Base-by-base conservation (phyloP, 768 basidiomycete genomes). In the Trametes coccinea region DNA sequence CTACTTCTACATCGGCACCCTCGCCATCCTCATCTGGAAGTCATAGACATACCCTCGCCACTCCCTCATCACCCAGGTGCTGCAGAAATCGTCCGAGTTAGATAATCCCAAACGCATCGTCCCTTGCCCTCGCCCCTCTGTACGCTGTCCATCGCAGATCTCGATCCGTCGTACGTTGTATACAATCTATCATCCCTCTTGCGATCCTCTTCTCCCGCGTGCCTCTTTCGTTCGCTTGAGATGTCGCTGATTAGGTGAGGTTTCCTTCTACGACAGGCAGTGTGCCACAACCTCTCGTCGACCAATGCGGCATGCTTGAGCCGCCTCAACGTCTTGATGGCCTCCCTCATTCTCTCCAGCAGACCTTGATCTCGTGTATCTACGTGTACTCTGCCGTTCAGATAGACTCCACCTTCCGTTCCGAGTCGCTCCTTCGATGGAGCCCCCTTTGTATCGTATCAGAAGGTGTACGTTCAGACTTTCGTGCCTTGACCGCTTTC, bases 1-100 rank as follows among this genome's bases (percentile, higher is more conserved):
- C 79, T 98, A 98, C 83, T 96, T 96, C 78, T 98, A 96, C 80
- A 81, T 98, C 73, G 94, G 93, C 59, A 79, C 88, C 39, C 87
- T 95, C 69, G 95, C 95, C 62, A 86, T 98, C 78, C 88, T 98
- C 75, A 86, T 94, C 79, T 94, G 92, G 92, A 94, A 93, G 80
- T 93, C 92, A 83, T 93, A 64, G 67, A 53, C 41, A 43, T 16
- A n/a, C 41, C 41, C 41, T 22, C 22, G 22, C 22, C 22, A 22
- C 22, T 2, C 41, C 41, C 41, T 5, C 9, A n/a, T n/a, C n/a
- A n/a, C n/a, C n/a, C n/a, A n/a, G 4, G 48, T 11, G 11, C 29
- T 3, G 48, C 11, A 49, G 48, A 3, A 11, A 29, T 33, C 27
- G 48, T 16, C 22, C 11, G 33, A 4, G 45, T 40, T 34, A 34